phyloP scores from a whole-genome alignment of 371 early-diverging fungal species.

The Choanephora cucurbitarum region DNA sequence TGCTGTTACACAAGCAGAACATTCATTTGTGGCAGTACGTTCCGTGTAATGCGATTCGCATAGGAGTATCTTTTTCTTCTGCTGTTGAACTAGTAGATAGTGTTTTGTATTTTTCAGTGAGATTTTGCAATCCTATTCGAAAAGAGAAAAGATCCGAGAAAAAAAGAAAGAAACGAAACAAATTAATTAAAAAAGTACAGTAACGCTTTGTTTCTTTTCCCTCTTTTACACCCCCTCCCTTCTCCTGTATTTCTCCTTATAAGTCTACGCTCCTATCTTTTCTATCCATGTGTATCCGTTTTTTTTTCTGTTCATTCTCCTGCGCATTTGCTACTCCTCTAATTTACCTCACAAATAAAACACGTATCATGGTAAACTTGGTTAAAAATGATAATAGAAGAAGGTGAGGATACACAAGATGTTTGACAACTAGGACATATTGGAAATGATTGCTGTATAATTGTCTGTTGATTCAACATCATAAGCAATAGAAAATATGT shows the following conservation, averaged over 20 bases:
- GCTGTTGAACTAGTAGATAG: conserved; percentile 3
- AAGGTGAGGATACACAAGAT: conserved; percentile 23
- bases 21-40: conserved; percentile 14
- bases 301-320: neutral
- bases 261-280: conserved; percentile 3
- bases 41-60: conserved; percentile 33
- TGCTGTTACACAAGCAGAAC: conserved; percentile 19
- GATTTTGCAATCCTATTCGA: conserved; percentile 29
- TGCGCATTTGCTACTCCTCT: conserved; percentile 3
- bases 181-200: neutral
- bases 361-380: conserved; percentile 83
- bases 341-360: conserved; percentile 83
- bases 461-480: conserved; percentile 3
- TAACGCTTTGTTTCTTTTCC: conserved; percentile 2
- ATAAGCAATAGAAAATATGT: too few species aligned
- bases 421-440: conserved; percentile 19
- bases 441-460: conserved; percentile 13
- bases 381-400: conserved; percentile 80
- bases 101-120: conserved; percentile 31
- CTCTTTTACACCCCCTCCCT: conserved; percentile 4
- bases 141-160: neutral
- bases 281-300: neutral
- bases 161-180: neutral
- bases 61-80: conserved; percentile 19
- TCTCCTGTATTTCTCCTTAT: conserved; percentile 2